These are phyloP conservation scores for Cercospora brassicicola DNA, from an alignment of 2,329 filamentous ascomycete genomes.

Conservation along the genomic window DNA sequence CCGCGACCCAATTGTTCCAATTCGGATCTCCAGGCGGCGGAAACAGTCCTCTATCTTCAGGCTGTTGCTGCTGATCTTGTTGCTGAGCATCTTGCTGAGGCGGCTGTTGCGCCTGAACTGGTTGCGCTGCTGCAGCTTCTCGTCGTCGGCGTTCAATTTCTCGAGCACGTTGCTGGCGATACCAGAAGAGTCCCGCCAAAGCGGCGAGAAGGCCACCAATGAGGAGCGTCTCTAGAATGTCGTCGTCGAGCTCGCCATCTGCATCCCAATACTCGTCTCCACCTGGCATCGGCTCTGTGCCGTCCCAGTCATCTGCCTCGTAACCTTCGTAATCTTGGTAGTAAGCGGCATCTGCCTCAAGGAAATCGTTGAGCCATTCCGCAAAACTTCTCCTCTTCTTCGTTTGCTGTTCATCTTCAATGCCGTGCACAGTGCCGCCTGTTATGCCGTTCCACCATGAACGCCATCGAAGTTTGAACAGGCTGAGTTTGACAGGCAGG, in stretches of 20 bases:
- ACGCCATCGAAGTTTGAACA: conserved; percentile 78
- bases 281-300: conserved; percentile 50
- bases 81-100: conserved; percentile 40
- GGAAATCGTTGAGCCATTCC: conserved; percentile 85
- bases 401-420: conserved; percentile 67
- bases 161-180: conserved; percentile 67
- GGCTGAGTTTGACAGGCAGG: conserved; percentile 81
- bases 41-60: conserved; percentile 58
- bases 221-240: conserved; percentile 78
- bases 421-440: conserved; percentile 86
- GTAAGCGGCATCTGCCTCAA: conserved; percentile 57
- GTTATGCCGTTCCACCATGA: conserved; percentile 95
- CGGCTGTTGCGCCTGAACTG: conserved; percentile 27
- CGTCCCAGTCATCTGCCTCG: conserved; percentile 47
- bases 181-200: conserved; percentile 77
- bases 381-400: conserved; percentile 52
- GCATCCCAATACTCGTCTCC: conserved; percentile 60
- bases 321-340: conserved; percentile 50
- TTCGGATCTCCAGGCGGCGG: conserved; percentile 67
- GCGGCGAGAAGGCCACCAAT: conserved; percentile 76
- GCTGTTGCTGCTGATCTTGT: conserved; percentile 42
- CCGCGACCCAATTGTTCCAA: conserved; percentile 66
- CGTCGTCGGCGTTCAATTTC: conserved; percentile 46
- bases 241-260: conserved; percentile 64
- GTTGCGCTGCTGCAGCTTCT: conserved; percentile 43